Evolutionary conservation across 2,329 filamentous ascomycete species (phyloP).

Genomic region (Fusarium avenaceum): DNA sequence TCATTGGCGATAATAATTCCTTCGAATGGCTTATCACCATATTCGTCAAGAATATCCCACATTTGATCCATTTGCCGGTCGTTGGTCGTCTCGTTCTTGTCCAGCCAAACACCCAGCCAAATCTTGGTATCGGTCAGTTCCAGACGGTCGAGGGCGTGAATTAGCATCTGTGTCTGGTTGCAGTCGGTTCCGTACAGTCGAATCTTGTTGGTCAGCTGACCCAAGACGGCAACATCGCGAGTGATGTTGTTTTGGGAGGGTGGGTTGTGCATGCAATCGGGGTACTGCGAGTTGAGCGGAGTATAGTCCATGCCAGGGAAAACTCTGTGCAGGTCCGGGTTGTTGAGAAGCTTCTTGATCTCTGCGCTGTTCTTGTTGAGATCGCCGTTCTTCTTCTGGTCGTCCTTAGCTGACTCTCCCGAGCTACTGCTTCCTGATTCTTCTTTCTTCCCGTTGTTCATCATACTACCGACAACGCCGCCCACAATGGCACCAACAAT

Average conservation of each 20-base stretch:
- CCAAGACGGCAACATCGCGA: conserved; percentile 88
- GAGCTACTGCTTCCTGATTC: conserved; percentile 39
- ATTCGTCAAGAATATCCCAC: conserved; percentile 82
- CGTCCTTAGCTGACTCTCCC: conserved; percentile 68
- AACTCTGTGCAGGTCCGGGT: conserved; percentile 86
- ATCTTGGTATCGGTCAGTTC: conserved; percentile 83
- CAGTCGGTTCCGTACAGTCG: conserved; percentile 96
- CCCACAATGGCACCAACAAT: conserved; percentile 79
- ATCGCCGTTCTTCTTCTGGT: conserved; percentile 74
- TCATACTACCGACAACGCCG: conserved; percentile 79
- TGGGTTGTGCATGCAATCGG: conserved; percentile 80
- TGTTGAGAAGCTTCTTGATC: conserved; percentile 86
- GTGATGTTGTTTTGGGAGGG: conserved; percentile 96
- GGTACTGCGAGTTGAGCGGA: conserved; percentile 90
- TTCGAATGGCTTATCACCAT: conserved; percentile 78
- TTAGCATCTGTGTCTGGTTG: conserved; percentile 95
- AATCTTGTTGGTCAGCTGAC: conserved; percentile 88
- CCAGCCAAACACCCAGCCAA: conserved; percentile 96
- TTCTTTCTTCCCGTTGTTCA: conserved; percentile 60
- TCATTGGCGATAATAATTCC: conserved; percentile 87
- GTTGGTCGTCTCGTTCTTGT: conserved; percentile 86
- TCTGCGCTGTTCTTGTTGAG: conserved; percentile 80
- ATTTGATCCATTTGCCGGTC: conserved; percentile 84
- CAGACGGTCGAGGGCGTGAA: conserved; percentile 83
- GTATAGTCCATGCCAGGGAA: conserved; percentile 98